Evolutionary conservation across 164 flowering plant species (phyloP).

Genomic region (Vitis rotundifolia): DNA sequence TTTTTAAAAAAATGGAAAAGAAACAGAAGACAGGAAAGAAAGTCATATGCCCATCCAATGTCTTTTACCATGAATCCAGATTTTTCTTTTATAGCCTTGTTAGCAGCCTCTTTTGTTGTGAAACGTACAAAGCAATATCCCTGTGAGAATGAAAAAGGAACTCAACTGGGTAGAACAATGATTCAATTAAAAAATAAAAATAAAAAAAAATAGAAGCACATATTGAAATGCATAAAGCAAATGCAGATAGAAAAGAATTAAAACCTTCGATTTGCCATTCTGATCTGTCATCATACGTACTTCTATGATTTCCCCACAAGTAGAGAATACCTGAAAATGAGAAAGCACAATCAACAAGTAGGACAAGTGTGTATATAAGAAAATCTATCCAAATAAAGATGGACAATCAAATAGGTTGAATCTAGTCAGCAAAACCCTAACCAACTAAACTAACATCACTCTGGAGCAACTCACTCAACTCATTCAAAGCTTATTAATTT

Average conservation of each 20-base stretch:
- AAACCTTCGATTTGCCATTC: constrained; percentile 37
- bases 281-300: constrained; percentile 38
- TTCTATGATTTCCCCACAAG: constrained; percentile 43
- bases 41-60: no score
- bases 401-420: no score
- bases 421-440: no score
- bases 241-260: not conserved
- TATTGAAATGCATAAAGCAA: no score
- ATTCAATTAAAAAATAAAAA: not conserved
- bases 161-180: not conserved
- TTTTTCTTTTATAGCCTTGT: constrained; percentile 35
- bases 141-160: constrained; percentile 14
- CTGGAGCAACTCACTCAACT: no score
- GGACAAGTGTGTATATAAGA: no score
- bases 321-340: constrained; percentile 26
- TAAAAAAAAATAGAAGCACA: not conserved
- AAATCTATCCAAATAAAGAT: no score
- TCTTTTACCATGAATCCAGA: constrained; percentile 29
- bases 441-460: no score
- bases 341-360: not conserved
- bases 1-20: no score
- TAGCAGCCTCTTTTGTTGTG: constrained; percentile 39
- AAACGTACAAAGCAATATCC: constrained; percentile 46
- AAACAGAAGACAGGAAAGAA: no score
- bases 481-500: no score